A percentile compares a stretch with the other conserved stretches of the same genome.
Conservation (phyloP, 2,329 filamentous ascomycete genomes). For the Endothia cerciana region DNA sequence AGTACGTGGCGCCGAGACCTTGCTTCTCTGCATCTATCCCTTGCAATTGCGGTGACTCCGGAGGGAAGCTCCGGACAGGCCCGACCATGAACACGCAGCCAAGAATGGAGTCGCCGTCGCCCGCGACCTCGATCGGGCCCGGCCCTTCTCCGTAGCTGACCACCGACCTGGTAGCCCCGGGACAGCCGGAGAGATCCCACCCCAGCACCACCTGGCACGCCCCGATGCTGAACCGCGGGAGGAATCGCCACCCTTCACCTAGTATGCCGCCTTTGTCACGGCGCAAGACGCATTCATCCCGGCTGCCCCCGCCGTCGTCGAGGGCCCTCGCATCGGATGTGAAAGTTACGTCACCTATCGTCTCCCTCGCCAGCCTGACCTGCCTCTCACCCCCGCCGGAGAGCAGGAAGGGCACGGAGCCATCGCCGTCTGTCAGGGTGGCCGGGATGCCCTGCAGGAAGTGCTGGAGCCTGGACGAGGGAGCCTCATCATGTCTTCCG, state of each 20-base stretch:
- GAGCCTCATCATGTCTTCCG: background rate
- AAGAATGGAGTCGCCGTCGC: slow-evolving; percentile 27
- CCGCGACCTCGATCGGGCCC: slow-evolving; percentile 26
- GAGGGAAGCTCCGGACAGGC: slow-evolving; percentile 30
- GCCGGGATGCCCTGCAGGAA: background rate
- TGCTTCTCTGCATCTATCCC: background rate
- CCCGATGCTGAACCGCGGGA: slow-evolving; percentile 14
- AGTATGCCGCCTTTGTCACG: slow-evolving; percentile 12
- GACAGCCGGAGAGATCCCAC: slow-evolving; percentile 32
- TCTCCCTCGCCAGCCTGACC: background rate
- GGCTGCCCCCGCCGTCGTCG: background rate
- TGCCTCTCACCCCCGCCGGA: background rate
- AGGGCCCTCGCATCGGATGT: background rate
- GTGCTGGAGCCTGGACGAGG: slow-evolving; percentile 7
- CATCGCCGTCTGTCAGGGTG: background rate
- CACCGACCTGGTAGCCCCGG: slow-evolving; percentile 31
- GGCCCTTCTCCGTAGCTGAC: slow-evolving; percentile 35
- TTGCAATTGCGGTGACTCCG: background rate
- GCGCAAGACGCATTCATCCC: background rate
- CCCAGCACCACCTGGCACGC: slow-evolving; percentile 20
- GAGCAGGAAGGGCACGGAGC: background rate
- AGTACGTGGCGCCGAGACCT: slow-evolving; percentile 34
- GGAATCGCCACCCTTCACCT: slow-evolving; percentile 11
- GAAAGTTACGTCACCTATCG: background rate
- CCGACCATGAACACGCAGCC: slow-evolving; percentile 36